Percentiles rank a stretch among this genome's conserved stretches.
Conservation (phyloP, 1,284 basidiomycete genomes). For the Veloporphyrellus conicus region DNA sequence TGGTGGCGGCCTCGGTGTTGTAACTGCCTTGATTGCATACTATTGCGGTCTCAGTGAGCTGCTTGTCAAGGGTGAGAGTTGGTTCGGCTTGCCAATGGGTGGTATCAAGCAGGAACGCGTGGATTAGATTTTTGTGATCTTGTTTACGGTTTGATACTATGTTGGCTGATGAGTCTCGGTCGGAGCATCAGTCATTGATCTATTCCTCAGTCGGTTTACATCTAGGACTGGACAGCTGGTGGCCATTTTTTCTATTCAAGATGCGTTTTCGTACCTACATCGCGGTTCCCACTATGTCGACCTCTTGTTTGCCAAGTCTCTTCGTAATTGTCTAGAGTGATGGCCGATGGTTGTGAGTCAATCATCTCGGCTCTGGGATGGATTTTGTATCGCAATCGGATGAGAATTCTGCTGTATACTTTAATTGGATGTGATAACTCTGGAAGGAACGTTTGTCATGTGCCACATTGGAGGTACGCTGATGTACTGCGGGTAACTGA, state of each 20-base stretch:
- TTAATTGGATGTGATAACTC: too few species aligned
- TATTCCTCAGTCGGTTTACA: slow-evolving; percentile 10
- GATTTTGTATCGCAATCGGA: too few species aligned
- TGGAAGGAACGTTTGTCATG: too few species aligned
- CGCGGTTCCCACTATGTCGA: not conserved
- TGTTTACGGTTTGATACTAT: slow-evolving; percentile 5
- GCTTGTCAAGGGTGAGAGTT: slow-evolving; percentile 48
- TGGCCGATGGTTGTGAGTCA: not conserved
- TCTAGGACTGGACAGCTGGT: too few species aligned
- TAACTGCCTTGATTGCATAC: slow-evolving; percentile 66
- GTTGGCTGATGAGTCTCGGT: not conserved
- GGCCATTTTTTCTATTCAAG: slow-evolving; percentile 2
- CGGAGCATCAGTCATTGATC: slow-evolving; percentile 2
- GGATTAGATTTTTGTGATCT: slow-evolving; percentile 12
- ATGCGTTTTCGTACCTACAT: slow-evolving; percentile 3
- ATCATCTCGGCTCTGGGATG: too few species aligned
- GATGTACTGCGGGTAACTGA: too few species aligned
- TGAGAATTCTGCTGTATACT: too few species aligned
- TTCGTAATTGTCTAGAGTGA: slow-evolving; percentile 1
- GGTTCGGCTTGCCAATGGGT: slow-evolving; percentile 53
- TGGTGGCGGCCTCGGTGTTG: slow-evolving; percentile 70
- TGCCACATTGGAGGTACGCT: too few species aligned
- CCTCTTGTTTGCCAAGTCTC: not conserved
- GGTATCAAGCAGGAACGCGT: slow-evolving; percentile 18
- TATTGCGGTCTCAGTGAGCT: slow-evolving; percentile 64